phyloP scores from a whole-genome alignment of 2,329 filamentous ascomycete genomes.

The Colletotrichum orchidophilum region DNA sequence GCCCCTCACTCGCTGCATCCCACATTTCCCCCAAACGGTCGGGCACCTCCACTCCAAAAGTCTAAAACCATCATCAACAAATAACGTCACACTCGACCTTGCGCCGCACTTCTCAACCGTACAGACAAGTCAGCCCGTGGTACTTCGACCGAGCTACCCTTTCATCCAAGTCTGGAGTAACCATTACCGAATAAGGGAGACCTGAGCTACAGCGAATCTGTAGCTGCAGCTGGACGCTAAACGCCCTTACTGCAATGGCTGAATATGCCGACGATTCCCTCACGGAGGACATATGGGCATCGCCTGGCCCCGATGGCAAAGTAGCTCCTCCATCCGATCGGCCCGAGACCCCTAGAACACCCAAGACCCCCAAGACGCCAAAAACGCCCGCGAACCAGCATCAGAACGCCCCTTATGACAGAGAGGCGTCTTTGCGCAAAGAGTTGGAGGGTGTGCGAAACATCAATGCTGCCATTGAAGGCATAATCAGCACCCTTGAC shows the following conservation, averaged over 20 bases:
- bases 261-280: constrained; percentile 57
- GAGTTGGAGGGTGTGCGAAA: constrained; percentile 86
- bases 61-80: constrained; percentile 31
- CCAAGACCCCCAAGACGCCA: constrained; percentile 56
- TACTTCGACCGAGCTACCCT: not conserved
- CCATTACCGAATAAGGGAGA: not conserved
- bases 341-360: constrained; percentile 60
- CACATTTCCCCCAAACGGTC: constrained; percentile 25
- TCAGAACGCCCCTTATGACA: constrained; percentile 61
- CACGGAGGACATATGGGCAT: constrained; percentile 58
- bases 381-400: constrained; percentile 49
- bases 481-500: constrained; percentile 75
- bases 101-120: constrained; percentile 5
- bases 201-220: not conserved
- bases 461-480: constrained; percentile 89
- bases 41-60: constrained; percentile 26
- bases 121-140: not conserved
- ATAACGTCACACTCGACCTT: constrained; percentile 28
- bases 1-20: constrained; percentile 16
- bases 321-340: constrained; percentile 41
- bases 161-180: not conserved
- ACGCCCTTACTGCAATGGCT: constrained; percentile 47
- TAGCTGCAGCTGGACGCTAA: constrained; percentile 4
- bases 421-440: constrained; percentile 77
- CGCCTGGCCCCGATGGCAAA: constrained; percentile 47